Evolutionary conservation across 192 early-diverging fungal genomes (phyloP), one percentile per base, ranked within the genome.

Genomic region (Entrophospora sp.): DNA sequence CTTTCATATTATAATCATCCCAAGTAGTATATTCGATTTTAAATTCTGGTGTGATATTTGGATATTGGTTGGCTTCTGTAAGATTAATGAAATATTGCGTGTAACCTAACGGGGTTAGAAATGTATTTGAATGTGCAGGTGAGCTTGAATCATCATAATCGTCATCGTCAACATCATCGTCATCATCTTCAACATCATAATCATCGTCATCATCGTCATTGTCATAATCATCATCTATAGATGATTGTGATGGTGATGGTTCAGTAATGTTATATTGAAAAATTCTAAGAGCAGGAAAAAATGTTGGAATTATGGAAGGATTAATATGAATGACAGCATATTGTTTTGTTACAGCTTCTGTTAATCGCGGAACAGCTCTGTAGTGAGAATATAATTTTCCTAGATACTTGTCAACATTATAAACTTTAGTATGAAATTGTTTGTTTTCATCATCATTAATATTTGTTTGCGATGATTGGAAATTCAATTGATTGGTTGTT

Each of bases 301-400:
- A 81, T 28, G 71, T 78, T 25, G 84, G 84, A 7, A 86, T 75
- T 14, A 86, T 73, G 38, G 79, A 80, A 13, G 84, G 82, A 43
- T 82, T 76, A 1, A 86, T 76, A 31, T 76, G 75, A 1, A 78
- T 64, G 0, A 73, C 56, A 0, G 62, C 69, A 40, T 69, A 75
- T 8, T 68, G 28, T 16, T 43, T 46, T 0, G 16, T 10, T 12
- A 46, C 13, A 10, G 10, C 36, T 12, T 49, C 62, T 4, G 22
- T 34, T 22, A 55, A 52, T 6, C 49, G 44, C n/a, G 59, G 67
- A 10, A 79, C 60, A 6, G 4, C 13, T 4, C 56, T 20, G 44
- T 75, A 79, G 25, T 79, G 77, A 4, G 25, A 40, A 59, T 69
- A 52, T 12, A 79, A 59, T 56, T 64, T 57, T 6, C 36, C 27